Evolutionary conservation across 164 flowering plant species (phyloP).

Genomic region (Warburgia ugandensis): DNA sequence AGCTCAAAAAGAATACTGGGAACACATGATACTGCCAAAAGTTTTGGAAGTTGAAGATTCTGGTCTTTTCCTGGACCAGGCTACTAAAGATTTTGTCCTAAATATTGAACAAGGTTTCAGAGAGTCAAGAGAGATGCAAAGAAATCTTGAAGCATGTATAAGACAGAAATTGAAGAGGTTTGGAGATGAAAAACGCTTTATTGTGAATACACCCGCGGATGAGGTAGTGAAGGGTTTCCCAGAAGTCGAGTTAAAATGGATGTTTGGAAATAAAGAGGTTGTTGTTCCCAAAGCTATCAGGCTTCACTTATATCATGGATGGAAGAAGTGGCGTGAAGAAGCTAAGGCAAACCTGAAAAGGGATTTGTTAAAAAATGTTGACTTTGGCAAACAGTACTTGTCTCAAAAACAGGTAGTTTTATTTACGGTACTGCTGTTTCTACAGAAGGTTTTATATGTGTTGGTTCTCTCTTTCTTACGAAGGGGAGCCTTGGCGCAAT

Average conservation of each 20-base stretch:
- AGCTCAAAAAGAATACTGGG: conserved; percentile 59
- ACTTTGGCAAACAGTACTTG: conserved; percentile 64
- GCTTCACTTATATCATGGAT: conserved; percentile 66
- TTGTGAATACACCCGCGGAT: conserved; percentile 53
- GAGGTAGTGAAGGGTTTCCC: conserved; percentile 88
- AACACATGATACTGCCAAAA: conserved; percentile 60
- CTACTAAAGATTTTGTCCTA: conserved; percentile 40
- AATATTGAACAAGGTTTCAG: conserved; percentile 46
- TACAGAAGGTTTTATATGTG: neutral
- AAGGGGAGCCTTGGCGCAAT: too few species aligned
- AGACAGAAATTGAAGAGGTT: conserved; percentile 54
- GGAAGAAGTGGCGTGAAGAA: conserved; percentile 95
- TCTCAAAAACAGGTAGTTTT: conserved; percentile 62
- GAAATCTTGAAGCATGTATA: conserved; percentile 44
- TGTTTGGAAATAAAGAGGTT: conserved; percentile 85
- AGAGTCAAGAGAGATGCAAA: conserved; percentile 65
- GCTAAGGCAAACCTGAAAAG: conserved; percentile 64
- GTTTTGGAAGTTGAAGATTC: conserved; percentile 51
- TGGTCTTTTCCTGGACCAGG: conserved; percentile 31
- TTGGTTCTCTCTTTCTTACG: too few species aligned
- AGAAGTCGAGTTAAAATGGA: conserved; percentile 76
- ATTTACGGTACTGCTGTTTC: neutral
- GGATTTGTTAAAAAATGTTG: conserved; percentile 56
- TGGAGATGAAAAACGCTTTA: conserved; percentile 63
- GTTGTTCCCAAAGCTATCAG: conserved; percentile 67